Evolutionary conservation across 2,329 filamentous ascomycete genomes (phyloP), one percentile per base, ranked within the genome.

Genomic region (Stachybotrys echinatus): DNA sequence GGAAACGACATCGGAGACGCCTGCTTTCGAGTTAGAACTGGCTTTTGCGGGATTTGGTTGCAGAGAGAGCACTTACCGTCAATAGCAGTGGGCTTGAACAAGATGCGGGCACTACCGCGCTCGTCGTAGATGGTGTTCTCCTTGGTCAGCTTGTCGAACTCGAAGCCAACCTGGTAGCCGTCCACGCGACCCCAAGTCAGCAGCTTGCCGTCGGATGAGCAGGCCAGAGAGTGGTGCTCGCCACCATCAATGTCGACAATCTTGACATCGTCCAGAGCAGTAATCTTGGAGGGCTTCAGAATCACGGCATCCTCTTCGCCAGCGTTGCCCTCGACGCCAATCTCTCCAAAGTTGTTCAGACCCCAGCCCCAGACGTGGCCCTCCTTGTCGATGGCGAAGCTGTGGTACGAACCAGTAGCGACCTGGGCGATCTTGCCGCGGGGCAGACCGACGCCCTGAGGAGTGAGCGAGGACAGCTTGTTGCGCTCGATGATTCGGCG

Each of bases 291-390:
- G 3, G 90, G 88, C 57, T 81, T 80, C n/a, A 87, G 77, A 47
- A 95, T 79, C 53, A 86, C 88, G 48, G 84, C 85, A 23, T 80
- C 79, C 18, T 75, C 68, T 52, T 69, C 65, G 19, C 73, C 66
- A 34, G 71, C 73, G 51, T 88, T 78, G 48, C 78, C 74, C 47
- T 74, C 74, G 47, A 88, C 81, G 5, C 73, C 89, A 17, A 88
- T 88, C 71, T 95, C 86, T 54, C 86, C 88, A 67, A 88, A 95
- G 69, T 88, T 91, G 76, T 95, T 95, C 23, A 92, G 74, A 21
- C 91, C 90, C 89, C 90, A 95, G 0, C 84, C 81, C 69, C 84
- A 94, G 27, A 92, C 85, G 23, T 80, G 76, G 38, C 84, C 88
- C 14, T 81, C 78, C 50, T 80, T 77, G 67, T 87, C 83, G 44